These are phyloP conservation scores for Abelmoschus esculentus DNA, from an alignment of 345 rosid species.

Conservation along the genomic window DNA sequence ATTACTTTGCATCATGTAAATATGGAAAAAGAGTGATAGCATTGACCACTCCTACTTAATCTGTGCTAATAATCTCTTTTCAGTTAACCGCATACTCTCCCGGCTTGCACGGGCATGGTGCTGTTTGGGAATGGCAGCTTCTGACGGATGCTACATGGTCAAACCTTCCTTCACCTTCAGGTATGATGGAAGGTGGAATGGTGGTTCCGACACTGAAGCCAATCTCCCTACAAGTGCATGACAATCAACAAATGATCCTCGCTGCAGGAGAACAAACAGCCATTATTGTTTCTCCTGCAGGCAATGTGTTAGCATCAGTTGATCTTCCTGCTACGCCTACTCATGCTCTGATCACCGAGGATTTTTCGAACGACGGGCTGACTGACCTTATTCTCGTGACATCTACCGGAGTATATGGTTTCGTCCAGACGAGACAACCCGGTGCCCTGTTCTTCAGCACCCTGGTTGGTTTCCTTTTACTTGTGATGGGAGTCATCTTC, in stretches of 20 bases:
- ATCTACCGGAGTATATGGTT: constrained; percentile 79
- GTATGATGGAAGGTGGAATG: constrained; percentile 63
- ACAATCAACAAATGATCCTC: constrained; percentile 79
- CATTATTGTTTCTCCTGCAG: constrained; percentile 78
- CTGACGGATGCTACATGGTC: constrained; percentile 92
- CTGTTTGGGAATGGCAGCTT: constrained; percentile 72
- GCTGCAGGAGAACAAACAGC: constrained; percentile 95
- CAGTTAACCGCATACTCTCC: constrained; percentile 94
- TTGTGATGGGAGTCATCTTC: constrained; percentile 90
- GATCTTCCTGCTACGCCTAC: constrained; percentile 87
- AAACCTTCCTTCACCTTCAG: constrained; percentile 85
- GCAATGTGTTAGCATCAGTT: constrained; percentile 59
- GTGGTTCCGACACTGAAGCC: constrained; percentile 85
- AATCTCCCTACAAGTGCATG: constrained; percentile 60
- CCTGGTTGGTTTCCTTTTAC: constrained; percentile 81
- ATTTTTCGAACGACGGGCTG: constrained; percentile 87
- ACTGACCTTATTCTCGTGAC: constrained; percentile 87
- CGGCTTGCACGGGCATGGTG: constrained; percentile 70
- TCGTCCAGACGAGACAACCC: constrained; percentile 92
- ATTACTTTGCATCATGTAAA: neutral
- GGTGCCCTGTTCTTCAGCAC: constrained; percentile 99
- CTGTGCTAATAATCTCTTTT: constrained; percentile 1
- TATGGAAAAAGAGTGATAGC: too few species aligned
- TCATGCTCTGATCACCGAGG: constrained; percentile 69
- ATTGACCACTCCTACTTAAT: neutral